phyloP scores from a whole-genome alignment of 2,329 filamentous ascomycete genomes.

The Arthrobotrys iridis region DNA sequence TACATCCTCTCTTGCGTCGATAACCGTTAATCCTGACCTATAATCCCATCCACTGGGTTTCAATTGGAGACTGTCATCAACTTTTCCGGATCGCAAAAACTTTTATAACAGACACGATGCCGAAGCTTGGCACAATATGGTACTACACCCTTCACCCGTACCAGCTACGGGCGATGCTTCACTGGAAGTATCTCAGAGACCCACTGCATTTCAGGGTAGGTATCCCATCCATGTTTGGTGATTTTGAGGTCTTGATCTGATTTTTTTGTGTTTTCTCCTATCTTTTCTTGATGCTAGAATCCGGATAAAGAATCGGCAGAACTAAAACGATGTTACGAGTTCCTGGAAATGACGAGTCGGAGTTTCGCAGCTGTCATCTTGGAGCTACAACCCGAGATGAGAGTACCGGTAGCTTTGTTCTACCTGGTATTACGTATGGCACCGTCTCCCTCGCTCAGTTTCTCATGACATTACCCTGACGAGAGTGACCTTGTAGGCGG shows the following conservation, averaged over 20 bases:
- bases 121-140: constrained; percentile 45
- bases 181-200: constrained; percentile 73
- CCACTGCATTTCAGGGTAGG: constrained; percentile 29
- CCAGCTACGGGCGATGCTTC: constrained; percentile 82
- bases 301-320: constrained; percentile 77
- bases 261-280: too few relatives aligned
- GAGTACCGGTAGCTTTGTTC: constrained; percentile 88
- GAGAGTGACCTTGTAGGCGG: constrained; percentile 63
- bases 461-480: neutral
- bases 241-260: neutral
- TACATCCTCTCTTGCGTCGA: neutral
- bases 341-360: constrained; percentile 86
- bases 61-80: neutral
- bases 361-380: constrained; percentile 94
- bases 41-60: neutral
- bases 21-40: neutral
- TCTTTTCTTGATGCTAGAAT: constrained; percentile 63
- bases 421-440: constrained; percentile 80
- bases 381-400: constrained; percentile 92
- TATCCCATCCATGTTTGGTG: neutral
- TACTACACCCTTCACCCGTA: constrained; percentile 78
- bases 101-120: constrained; percentile 26
- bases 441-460: neutral
- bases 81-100: too few relatives aligned
- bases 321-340: constrained; percentile 83